Evolutionary conservation across 257 asterid species (phyloP), one percentile per base, ranked within the genome.

Genomic region (Echites panduratus): DNA sequence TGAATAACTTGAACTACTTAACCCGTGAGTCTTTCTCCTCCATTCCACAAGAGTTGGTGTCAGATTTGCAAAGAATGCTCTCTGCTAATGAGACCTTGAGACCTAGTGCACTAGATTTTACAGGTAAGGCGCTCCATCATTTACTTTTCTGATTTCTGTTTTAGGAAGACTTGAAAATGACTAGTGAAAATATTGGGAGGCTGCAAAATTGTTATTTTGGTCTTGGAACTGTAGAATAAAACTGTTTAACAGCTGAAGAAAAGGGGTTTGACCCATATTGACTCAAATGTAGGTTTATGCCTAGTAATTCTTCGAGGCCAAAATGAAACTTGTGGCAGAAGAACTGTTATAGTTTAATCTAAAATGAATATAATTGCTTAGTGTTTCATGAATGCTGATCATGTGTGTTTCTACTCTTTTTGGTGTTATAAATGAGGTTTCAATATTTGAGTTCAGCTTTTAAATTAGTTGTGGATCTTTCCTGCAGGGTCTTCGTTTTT

Each of bases 401-500:
- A 13, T 63, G 19, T 12, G 13, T 66, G 2, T 66, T 52, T 27
- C 22, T 73, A 69, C n/a, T 52, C 32, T 32, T 20, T 64, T 65
- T 45, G 12, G 44, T 66, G 49, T 35, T 53, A 22, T 53, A 45
- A 22, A 77, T 32, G 41, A 29, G 35, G 72, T 19, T 56, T 47
- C 44, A 16, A 0, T 19, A 7, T 70, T 14, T 47, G 67, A 35
- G n/a, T 52, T 24, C 75, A 47, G 26, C 53, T 62, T 32, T 72
- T 56, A 52, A 17, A 68, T 19, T 43, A 62, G 61, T 52, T 61
- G 2, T 20, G 62, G 27, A 41, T 63, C 20, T 62, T 73, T 49
- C 62, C 80, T 85, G 82, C 93, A 95, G 99, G 96, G 79, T 95
- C 99, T 70, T 82, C 97, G 45, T 95, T 95, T 86, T 95, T 90